Percentiles rank a stretch among this genome's conserved stretches.
Evolutionary conservation across 176 grass and related monocot genomes (phyloP).

Genomic region (Musa itinerans): DNA sequence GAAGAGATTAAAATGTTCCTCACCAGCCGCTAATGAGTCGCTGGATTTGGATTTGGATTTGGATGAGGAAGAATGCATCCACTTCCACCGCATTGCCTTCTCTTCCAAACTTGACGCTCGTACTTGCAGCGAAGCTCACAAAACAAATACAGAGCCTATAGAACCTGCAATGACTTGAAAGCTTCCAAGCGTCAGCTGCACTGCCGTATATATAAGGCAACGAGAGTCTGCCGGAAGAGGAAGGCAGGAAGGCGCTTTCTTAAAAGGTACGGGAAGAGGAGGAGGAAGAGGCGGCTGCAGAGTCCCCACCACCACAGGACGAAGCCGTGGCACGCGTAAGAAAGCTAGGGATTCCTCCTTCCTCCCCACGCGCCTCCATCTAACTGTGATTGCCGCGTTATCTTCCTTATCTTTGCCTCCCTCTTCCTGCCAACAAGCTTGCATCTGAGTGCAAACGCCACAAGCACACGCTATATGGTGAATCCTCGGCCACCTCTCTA

Average conservation of each 20-base stretch:
- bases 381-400: neutral
- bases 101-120: too few relatives aligned
- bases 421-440: neutral
- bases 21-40: neutral
- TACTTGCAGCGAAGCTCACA: too few relatives aligned
- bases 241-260: neutral
- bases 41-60: neutral
- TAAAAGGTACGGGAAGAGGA: neutral
- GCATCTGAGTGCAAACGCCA: neutral
- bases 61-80: neutral
- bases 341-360: neutral
- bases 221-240: neutral
- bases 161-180: neutral
- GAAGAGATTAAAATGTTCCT: neutral
- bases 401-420: constrained; percentile 2
- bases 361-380: neutral
- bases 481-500: neutral
- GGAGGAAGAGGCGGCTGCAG: neutral
- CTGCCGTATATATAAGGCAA: neutral
- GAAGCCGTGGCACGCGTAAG: neutral
- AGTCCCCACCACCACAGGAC: neutral
- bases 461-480: neutral
- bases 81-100: neutral
- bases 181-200: neutral
- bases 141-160: too few relatives aligned